Percentiles rank a stretch among this genome's conserved stretches.
These are phyloP conservation scores for Groenewaldozyma auringiensis DNA, from an alignment of 1,139 yeast species.

Conservation along the genomic window DNA sequence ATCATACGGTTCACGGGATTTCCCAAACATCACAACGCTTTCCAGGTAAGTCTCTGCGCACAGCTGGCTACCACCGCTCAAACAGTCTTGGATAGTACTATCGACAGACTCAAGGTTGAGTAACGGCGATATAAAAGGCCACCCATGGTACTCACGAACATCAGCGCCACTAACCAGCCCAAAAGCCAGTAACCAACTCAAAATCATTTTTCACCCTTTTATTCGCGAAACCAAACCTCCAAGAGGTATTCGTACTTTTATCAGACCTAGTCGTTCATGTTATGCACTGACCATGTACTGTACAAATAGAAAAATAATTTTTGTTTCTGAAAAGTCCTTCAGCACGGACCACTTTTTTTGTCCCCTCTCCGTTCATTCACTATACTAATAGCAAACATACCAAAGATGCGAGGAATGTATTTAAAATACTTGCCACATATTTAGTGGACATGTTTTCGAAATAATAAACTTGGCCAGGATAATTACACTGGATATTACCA, in stretches of 20 bases:
- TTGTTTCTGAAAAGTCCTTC: too few species aligned
- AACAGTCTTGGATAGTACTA: not conserved
- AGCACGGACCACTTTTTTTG: too few species aligned
- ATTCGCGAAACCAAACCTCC: too few species aligned
- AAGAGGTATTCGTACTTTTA: too few species aligned
- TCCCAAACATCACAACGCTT: not conserved
- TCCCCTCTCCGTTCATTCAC: too few species aligned
- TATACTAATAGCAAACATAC: not conserved
- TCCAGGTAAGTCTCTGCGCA: not conserved
- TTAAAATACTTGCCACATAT: not conserved
- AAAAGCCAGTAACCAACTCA: too few species aligned
- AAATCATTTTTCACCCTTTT: too few species aligned
- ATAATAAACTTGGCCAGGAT: slow-evolving; percentile 32
- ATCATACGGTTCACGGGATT: not conserved
- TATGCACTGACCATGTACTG: too few species aligned
- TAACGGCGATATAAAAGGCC: not conserved
- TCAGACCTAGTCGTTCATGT: too few species aligned
- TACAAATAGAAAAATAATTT: too few species aligned
- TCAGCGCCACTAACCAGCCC: too few species aligned
- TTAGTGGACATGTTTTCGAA: not conserved
- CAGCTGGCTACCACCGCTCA: not conserved
- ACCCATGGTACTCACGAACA: not conserved
- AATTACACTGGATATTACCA: slow-evolving; percentile 32
- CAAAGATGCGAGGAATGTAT: not conserved
- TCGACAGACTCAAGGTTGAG: not conserved